A percentile compares a stretch with the other conserved stretches of the same genome.
Conservation (phyloP, 2,329 filamentous ascomycete genomes). For the Albophoma yamanashiensis region DNA sequence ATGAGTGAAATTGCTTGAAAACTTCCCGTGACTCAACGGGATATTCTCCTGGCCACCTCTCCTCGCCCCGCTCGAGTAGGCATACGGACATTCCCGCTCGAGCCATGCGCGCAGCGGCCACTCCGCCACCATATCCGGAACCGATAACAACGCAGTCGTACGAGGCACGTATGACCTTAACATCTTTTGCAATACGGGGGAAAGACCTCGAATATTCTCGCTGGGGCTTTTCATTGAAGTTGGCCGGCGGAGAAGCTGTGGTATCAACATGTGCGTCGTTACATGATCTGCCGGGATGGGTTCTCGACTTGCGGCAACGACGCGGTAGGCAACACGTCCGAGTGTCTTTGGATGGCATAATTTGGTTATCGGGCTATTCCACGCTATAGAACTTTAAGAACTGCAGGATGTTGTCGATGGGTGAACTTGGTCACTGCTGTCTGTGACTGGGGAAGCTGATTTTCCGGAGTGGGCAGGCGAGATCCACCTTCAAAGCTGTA, state of each 20-base stretch:
- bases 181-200: constrained; percentile 44
- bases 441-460: not conserved
- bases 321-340: not conserved
- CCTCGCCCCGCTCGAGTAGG: constrained; percentile 52
- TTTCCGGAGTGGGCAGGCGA: not conserved
- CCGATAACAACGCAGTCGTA: constrained; percentile 61
- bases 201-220: constrained; percentile 14
- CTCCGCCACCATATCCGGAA: constrained; percentile 57
- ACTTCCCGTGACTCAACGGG: constrained; percentile 37
- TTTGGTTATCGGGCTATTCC: not conserved
- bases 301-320: not conserved
- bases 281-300: not conserved
- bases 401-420: not conserved
- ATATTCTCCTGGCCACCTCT: constrained; percentile 58
- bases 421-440: not conserved
- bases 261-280: not conserved
- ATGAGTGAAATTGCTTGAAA: constrained; percentile 42
- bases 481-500: not conserved
- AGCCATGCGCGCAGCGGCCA: constrained; percentile 55
- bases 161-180: constrained; percentile 41
- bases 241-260: not conserved
- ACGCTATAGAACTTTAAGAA: not conserved
- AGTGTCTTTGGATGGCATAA: not conserved
- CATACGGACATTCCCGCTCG: constrained; percentile 47
- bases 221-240: not conserved